Evolutionary conservation across 2,329 filamentous ascomycete genomes (phyloP).

Genomic region (Alternaria sp.): DNA sequence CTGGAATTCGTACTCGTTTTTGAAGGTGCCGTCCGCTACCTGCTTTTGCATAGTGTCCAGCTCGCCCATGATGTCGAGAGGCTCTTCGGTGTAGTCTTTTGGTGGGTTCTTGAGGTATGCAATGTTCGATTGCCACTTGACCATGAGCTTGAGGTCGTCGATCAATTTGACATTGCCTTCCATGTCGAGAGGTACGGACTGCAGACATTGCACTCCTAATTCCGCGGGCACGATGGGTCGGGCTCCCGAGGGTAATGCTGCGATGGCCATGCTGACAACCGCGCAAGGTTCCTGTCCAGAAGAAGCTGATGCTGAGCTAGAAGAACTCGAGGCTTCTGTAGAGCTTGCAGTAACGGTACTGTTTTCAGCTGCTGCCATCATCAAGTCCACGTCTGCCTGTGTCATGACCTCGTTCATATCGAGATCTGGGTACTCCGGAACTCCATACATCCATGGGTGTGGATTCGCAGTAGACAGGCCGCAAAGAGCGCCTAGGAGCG

Average conservation of each 20-base stretch:
- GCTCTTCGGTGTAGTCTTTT: constrained; percentile 44
- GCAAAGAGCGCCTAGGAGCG: constrained; percentile 28
- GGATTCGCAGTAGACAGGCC: constrained; percentile 29
- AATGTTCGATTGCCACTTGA: constrained; percentile 50
- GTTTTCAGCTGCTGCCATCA: constrained; percentile 24
- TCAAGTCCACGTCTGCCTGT: constrained; percentile 26
- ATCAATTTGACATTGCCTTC: constrained; percentile 42
- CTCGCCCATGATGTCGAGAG: constrained; percentile 48
- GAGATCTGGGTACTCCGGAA: constrained; percentile 36
- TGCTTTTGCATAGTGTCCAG: constrained; percentile 44
- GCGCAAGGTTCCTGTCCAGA: constrained; percentile 43
- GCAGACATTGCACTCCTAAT: constrained; percentile 42
- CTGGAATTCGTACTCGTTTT: constrained; percentile 52
- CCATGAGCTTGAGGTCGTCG: constrained; percentile 43
- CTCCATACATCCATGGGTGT: constrained; percentile 44
- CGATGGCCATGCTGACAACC: constrained; percentile 35
- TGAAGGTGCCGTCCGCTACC: constrained; percentile 38
- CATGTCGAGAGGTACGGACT: constrained; percentile 47
- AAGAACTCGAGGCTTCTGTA: constrained; percentile 20
- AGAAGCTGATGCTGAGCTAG: constrained; percentile 18
- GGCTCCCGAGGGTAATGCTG: constrained; percentile 32
- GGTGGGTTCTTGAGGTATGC: constrained; percentile 50
- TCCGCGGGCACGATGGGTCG: constrained; percentile 44
- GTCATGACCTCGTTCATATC: constrained; percentile 37
- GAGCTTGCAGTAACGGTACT: constrained; percentile 16